Evolutionary conservation across 495 filamentous ascomycete genomes (phyloP).

Genomic region (Lophiotrema nucula): DNA sequence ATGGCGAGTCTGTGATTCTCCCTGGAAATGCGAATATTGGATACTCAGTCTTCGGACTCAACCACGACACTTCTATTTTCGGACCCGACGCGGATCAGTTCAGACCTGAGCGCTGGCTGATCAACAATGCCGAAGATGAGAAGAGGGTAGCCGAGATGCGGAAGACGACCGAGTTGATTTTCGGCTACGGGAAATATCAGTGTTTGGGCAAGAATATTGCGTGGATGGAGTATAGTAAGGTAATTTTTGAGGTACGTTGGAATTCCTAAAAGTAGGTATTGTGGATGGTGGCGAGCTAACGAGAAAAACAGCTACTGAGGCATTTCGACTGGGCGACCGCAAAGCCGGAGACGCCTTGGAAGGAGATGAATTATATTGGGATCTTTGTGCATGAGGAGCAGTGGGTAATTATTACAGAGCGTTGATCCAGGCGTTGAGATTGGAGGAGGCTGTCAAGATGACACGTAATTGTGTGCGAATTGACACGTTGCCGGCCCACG

Average conservation of each 20-base stretch:
- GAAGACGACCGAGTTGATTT: constrained; percentile 30
- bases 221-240: constrained; percentile 52
- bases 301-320: constrained; percentile 46
- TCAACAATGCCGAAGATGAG: constrained; percentile 22
- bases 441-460: no score
- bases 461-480: no score
- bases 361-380: not conserved
- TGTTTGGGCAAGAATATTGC: constrained; percentile 46
- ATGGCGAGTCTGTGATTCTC: constrained; percentile 39
- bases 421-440: no score
- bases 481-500: no score
- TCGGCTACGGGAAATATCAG: constrained; percentile 42
- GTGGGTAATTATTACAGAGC: constrained; percentile 22
- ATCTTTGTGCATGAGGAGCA: constrained; percentile 16
- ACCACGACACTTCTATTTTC: constrained; percentile 25
- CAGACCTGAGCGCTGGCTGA: constrained; percentile 39
- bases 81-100: constrained; percentile 34
- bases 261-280: not conserved
- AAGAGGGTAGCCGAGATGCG: constrained; percentile 20
- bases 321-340: constrained; percentile 52
- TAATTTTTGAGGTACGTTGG: constrained; percentile 54
- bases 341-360: constrained; percentile 49
- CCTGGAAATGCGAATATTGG: constrained; percentile 55
- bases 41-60: constrained; percentile 37
- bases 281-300: constrained; percentile 20